These are phyloP conservation scores for Corymbia maculata DNA, from an alignment of 345 rosid species.

Conservation along the genomic window DNA sequence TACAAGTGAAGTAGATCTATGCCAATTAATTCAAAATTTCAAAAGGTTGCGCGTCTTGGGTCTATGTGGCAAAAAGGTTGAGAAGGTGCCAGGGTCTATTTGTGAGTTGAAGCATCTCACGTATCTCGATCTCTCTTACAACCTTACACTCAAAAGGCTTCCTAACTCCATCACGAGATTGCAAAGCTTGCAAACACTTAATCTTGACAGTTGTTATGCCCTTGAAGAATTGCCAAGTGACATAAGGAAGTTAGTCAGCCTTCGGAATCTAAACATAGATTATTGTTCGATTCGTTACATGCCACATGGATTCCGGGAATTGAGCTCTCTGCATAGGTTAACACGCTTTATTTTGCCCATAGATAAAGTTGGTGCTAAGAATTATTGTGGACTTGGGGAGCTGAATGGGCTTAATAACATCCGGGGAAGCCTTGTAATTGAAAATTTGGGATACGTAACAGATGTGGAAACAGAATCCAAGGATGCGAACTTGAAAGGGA, in stretches of 20 bases:
- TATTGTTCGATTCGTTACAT: rapidly evolving
- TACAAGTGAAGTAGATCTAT: rapidly evolving
- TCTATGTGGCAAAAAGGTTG: rapidly evolving
- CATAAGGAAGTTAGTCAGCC: not conserved
- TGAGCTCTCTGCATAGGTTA: rapidly evolving
- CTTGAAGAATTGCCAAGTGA: not conserved
- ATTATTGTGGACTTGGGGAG: not conserved
- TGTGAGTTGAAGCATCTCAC: not conserved
- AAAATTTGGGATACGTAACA: rapidly evolving
- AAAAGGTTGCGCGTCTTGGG: not conserved
- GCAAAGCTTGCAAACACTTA: not conserved
- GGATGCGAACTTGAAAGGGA: not conserved
- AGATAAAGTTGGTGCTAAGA: too few species aligned
- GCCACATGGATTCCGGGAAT: rapidly evolving
- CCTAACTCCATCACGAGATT: not conserved
- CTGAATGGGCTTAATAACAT: rapidly evolving
- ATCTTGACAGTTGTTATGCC: not conserved
- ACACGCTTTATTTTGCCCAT: rapidly evolving
- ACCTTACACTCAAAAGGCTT: not conserved
- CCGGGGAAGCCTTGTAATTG: rapidly evolving
- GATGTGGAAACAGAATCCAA: rapidly evolving
- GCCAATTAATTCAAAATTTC: not conserved
- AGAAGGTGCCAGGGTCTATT: not conserved
- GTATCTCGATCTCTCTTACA: not conserved
- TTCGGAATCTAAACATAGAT: rapidly evolving